These are phyloP conservation scores for Thermothielavioides terrestris DNA, from an alignment of 495 filamentous ascomycete genomes.

Conservation along the genomic window DNA sequence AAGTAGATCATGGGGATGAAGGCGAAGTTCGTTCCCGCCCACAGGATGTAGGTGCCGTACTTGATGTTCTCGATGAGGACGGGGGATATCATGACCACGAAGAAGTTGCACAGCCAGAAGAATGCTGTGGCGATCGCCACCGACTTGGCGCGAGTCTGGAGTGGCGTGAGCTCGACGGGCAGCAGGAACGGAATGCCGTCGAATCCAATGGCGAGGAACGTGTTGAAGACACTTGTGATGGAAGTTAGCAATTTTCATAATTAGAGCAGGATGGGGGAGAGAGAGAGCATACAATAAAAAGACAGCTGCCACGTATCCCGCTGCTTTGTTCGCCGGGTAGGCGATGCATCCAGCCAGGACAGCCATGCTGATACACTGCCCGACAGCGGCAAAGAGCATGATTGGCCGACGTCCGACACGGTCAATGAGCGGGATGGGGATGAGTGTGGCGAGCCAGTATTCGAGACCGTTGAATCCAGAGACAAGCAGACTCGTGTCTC, in stretches of 20 bases:
- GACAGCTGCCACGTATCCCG: no score
- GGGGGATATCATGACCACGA: conserved; percentile 73
- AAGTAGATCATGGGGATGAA: conserved; percentile 68
- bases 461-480: conserved; percentile 66
- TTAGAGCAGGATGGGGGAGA: no score
- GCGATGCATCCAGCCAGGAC: conserved; percentile 54
- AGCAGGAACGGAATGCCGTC: no score
- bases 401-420: conserved; percentile 53
- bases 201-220: no score
- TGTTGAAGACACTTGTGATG: no score
- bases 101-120: conserved; percentile 77
- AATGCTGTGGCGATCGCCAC: no score
- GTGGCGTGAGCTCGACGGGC: no score
- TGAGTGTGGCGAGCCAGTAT: conserved; percentile 55
- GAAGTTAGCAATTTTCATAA: no score
- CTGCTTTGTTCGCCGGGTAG: no score
- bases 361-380: conserved; percentile 64
- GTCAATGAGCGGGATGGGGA: conserved; percentile 35
- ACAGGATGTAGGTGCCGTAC: conserved; percentile 75
- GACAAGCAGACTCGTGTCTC: conserved; percentile 55
- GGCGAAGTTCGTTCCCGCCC: conserved; percentile 57
- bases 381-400: conserved; percentile 63
- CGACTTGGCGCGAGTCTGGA: no score
- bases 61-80: conserved; percentile 57
- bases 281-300: no score